A percentile compares a stretch with the other conserved stretches of the same genome.
Evolutionary conservation across 495 filamentous ascomycete genomes (phyloP).

Genomic region (Penicillium macrosclerotiorum): DNA sequence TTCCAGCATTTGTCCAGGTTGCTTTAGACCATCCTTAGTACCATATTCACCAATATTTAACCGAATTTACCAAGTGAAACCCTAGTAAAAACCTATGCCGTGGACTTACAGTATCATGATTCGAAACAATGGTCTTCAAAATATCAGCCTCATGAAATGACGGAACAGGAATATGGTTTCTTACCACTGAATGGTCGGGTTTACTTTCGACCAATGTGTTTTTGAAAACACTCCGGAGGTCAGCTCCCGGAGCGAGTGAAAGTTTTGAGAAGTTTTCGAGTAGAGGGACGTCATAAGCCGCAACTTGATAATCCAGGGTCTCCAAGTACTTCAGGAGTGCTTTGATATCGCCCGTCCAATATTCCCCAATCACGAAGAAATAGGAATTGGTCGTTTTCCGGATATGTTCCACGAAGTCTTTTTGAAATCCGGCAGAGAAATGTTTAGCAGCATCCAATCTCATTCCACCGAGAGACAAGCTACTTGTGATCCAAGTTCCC

Average conservation of each 20-base stretch:
- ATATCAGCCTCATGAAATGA: constrained; percentile 3
- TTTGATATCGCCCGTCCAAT: constrained; percentile 61
- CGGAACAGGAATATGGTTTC: constrained; percentile 12
- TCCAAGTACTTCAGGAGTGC: constrained; percentile 58
- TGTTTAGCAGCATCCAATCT: constrained; percentile 76
- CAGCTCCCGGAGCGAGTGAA: constrained; percentile 48
- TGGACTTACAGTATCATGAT: constrained; percentile 47
- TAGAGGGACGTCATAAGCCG: constrained; percentile 67
- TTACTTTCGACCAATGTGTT: constrained; percentile 54
- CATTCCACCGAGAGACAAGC: constrained; percentile 62
- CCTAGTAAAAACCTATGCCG: no score
- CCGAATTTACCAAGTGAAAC: no score
- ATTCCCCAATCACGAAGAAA: constrained; percentile 72
- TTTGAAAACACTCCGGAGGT: constrained; percentile 62
- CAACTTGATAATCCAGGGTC: constrained; percentile 55
- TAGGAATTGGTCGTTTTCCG: constrained; percentile 46
- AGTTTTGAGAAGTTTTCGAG: constrained; percentile 61
- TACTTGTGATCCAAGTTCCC: constrained; percentile 62
- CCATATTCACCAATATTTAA: not conserved
- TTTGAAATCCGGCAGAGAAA: constrained; percentile 63
- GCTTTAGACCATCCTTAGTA: constrained; percentile 32
- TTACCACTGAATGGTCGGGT: constrained; percentile 64
- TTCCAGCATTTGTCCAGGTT: constrained; percentile 59
- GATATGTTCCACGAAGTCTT: constrained; percentile 55
- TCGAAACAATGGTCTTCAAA: constrained; percentile 39